Evolutionary conservation across 2,329 filamentous ascomycete species (phyloP).

Genomic region (Xylogone sp.): DNA sequence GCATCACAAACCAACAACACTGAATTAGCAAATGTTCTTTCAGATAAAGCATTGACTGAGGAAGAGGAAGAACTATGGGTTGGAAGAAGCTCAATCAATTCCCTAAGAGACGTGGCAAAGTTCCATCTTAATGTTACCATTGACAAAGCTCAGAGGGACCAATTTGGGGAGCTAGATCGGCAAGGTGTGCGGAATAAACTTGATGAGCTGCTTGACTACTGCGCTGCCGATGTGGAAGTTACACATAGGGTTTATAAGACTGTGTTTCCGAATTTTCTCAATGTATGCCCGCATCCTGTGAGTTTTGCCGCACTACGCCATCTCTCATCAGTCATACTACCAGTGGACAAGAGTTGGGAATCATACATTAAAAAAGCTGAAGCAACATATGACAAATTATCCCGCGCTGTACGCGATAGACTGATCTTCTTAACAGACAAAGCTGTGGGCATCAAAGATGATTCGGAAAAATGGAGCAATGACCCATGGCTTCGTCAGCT

Average conservation of each 20-base stretch:
- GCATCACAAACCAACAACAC: constrained; percentile 66
- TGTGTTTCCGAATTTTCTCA: constrained; percentile 84
- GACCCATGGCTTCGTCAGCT: constrained; percentile 93
- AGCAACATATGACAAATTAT: constrained; percentile 73
- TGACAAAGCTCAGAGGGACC: constrained; percentile 82
- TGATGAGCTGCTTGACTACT: constrained; percentile 86
- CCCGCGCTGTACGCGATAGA: constrained; percentile 73
- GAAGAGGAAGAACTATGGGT: constrained; percentile 97
- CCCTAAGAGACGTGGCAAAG: constrained; percentile 88
- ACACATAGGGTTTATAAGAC: constrained; percentile 94
- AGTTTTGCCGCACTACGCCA: constrained; percentile 93
- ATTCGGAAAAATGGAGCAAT: constrained; percentile 64
- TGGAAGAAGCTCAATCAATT: constrained; percentile 90
- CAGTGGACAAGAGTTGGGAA: constrained; percentile 85
- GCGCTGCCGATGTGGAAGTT: constrained; percentile 87
- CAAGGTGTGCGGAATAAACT: constrained; percentile 66
- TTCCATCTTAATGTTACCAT: constrained; percentile 92
- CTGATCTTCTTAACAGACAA: constrained; percentile 71
- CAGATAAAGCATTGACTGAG: constrained; percentile 62
- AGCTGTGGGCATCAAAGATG: constrained; percentile 69
- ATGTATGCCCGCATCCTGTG: constrained; percentile 92
- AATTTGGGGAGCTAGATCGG: constrained; percentile 79
- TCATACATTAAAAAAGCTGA: constrained; percentile 81
- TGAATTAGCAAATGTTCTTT: constrained; percentile 68
- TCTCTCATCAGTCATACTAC: constrained; percentile 88